Conservation (phyloP, 2,329 filamentous ascomycete genomes). For the Teratosphaeria zuluensis region DNA sequence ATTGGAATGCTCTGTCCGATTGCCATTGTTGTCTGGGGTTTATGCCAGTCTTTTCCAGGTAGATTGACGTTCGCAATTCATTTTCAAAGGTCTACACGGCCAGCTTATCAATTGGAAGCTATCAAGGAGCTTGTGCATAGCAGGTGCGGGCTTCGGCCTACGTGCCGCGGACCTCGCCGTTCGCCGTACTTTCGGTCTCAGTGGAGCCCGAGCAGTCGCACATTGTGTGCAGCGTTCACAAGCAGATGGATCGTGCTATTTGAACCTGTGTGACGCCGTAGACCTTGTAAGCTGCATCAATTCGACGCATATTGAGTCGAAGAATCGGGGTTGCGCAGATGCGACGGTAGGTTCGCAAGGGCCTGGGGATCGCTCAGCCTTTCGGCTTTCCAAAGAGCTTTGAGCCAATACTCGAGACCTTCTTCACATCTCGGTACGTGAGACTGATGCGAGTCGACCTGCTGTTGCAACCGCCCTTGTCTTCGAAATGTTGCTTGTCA, state of each 20-base stretch:
- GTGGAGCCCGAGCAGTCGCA: not conserved
- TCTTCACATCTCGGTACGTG: conserved; percentile 80
- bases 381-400: conserved; percentile 47
- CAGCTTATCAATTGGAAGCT: not conserved
- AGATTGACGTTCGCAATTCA: not conserved
- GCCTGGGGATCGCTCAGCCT: not conserved
- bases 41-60: no score
- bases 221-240: not conserved
- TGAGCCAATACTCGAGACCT: conserved; percentile 63
- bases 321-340: no score
- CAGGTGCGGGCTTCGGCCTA: not conserved
- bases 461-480: conserved; percentile 44
- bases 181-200: not conserved
- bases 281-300: no score
- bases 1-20: conserved; percentile 21
- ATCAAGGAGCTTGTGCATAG: not conserved
- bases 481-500: conserved; percentile 31
- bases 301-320: no score
- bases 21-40: not conserved
- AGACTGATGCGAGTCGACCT: conserved; percentile 59
- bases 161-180: not conserved
- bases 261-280: no score
- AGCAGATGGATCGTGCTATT: not conserved
- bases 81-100: not conserved
- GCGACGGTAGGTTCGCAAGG: not conserved